Percentiles rank a stretch among this genome's conserved stretches.
Evolutionary conservation across 140 eudicot species (phyloP).

Genomic region (Ambrosia hybrid): DNA sequence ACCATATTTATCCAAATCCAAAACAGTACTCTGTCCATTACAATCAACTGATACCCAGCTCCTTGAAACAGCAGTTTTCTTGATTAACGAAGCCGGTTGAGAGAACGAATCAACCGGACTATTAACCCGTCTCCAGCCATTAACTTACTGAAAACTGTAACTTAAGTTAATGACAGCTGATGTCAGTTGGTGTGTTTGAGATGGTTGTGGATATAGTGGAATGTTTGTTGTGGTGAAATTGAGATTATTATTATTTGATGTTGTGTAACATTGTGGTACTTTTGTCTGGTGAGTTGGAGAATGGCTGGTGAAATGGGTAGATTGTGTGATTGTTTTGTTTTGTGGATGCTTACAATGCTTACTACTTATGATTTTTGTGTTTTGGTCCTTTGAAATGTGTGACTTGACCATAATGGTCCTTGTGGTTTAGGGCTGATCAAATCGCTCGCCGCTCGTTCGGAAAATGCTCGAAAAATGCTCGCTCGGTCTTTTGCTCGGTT

Average conservation of each 20-base stretch:
- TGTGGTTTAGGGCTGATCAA: no score
- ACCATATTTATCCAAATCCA: constrained; percentile 85
- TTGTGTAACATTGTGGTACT: constrained; percentile 25
- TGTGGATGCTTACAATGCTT: constrained; percentile 28
- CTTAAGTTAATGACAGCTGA: not conserved
- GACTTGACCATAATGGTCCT: not conserved
- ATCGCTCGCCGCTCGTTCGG: no score
- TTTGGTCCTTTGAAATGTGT: constrained; percentile 10
- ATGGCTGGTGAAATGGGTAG: constrained; percentile 26
- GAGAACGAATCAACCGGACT: constrained; percentile 39
- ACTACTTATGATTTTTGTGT: not conserved
- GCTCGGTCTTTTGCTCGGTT: no score
- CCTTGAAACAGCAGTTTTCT: constrained; percentile 62
- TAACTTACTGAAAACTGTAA: not conserved
- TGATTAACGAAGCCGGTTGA: constrained; percentile 45
- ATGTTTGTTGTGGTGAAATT: no score
- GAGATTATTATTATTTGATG: no score
- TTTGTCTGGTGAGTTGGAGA: constrained; percentile 21
- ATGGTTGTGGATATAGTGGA: no score
- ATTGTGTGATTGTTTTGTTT: constrained; percentile 23
- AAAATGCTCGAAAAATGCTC: no score
- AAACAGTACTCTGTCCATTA: constrained; percentile 51
- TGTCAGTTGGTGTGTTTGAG: no score
- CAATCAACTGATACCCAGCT: constrained; percentile 66
- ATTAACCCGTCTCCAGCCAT: constrained; percentile 48